Base-by-base conservation (phyloP, 352 stramenopile genomes). In the Thalassiosira oceanica region DNA sequence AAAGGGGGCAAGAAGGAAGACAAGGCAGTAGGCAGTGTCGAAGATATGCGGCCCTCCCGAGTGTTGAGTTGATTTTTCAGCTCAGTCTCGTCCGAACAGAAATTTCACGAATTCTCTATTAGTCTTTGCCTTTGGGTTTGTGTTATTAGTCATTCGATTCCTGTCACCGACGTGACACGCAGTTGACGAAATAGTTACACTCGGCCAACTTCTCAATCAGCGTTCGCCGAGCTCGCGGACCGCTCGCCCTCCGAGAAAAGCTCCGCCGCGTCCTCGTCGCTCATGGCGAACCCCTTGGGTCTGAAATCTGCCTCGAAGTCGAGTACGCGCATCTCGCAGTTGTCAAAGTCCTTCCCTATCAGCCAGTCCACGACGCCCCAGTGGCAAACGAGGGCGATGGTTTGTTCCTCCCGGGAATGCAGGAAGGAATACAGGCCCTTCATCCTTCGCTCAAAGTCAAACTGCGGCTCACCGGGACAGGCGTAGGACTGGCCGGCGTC, bases 291-390 rank as follows among this genome's bases (percentile, higher is more conserved):
- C 23, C 50, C 50, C 13, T 13, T 52, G n/a, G n/a, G n/a, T 35
- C 28, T 27, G 15, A 8, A 23, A 11, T 23, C 8, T 7, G 39
- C 13, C 7, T 31, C 11, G 26, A 54, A 41, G 11, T 55, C 54
- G 13, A 82, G 43, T 1, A 79, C 43, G 27, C 51, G 16, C 1
- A 79, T 55, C 46, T 85, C 55, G 37, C 67, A 79, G 49, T 78
- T 83, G 1, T 64, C 36, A 20, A 74, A 74, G 7, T 73, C 28
- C 20, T 73, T 26, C 8, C 43, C 50, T 11, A 63, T 36, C 26
- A 85, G 54, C 61, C 67, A 85, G 23, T 83, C 56, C 23, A 85
- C 72, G 7, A 85, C 72, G 29, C 76, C 76, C 33, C 51, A 70
- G 50, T 85, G 76, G 60, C 66, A 77, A 33, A 85, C 52, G 21